A percentile compares a stretch with the other conserved stretches of the same genome.
These are phyloP conservation scores for Tolypocladium cylindrosporum DNA, from an alignment of 2,329 filamentous ascomycete genomes.

Conservation along the genomic window DNA sequence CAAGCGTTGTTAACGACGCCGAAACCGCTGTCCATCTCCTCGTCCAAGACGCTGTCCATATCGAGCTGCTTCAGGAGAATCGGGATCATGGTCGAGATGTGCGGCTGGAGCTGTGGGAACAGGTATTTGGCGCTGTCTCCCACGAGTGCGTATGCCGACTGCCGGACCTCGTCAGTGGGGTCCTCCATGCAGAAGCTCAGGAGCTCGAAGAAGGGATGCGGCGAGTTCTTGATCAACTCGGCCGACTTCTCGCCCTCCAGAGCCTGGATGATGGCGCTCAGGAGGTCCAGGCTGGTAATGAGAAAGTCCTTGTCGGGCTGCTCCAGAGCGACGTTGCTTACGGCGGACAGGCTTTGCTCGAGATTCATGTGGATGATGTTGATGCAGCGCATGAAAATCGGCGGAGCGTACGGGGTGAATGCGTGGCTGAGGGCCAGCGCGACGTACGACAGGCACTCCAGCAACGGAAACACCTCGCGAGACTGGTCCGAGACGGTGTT, in stretches of 20 bases:
- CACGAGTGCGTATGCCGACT: conserved; percentile 89
- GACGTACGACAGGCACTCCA: conserved; percentile 96
- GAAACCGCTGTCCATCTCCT: conserved; percentile 76
- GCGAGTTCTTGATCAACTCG: conserved; percentile 65
- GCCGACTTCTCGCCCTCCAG: conserved; percentile 63
- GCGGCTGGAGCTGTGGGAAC: conserved; percentile 68
- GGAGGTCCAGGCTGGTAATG: conserved; percentile 84
- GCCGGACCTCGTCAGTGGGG: conserved; percentile 79
- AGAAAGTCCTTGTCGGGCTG: conserved; percentile 93
- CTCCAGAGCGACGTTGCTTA: conserved; percentile 59
- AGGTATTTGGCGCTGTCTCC: conserved; percentile 93
- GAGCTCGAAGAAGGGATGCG: conserved; percentile 82
- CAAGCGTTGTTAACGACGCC: conserved; percentile 97
- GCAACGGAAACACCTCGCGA: conserved; percentile 82
- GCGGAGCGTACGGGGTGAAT: conserved; percentile 76
- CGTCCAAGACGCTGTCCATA: conserved; percentile 63
- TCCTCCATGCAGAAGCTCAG: conserved; percentile 90
- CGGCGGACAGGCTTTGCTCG: conserved; percentile 64
- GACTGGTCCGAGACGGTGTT: conserved; percentile 80
- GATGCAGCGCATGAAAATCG: conserved; percentile 81
- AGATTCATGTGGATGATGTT: conserved; percentile 88
- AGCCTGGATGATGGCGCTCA: conserved; percentile 89
- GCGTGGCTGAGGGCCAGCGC: conserved; percentile 72
- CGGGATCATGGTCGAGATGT: conserved; percentile 64
- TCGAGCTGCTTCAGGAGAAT: conserved; percentile 84